Conservation (phyloP, 2,329 filamentous ascomycete genomes). For the Akanthomyces muscarius region DNA sequence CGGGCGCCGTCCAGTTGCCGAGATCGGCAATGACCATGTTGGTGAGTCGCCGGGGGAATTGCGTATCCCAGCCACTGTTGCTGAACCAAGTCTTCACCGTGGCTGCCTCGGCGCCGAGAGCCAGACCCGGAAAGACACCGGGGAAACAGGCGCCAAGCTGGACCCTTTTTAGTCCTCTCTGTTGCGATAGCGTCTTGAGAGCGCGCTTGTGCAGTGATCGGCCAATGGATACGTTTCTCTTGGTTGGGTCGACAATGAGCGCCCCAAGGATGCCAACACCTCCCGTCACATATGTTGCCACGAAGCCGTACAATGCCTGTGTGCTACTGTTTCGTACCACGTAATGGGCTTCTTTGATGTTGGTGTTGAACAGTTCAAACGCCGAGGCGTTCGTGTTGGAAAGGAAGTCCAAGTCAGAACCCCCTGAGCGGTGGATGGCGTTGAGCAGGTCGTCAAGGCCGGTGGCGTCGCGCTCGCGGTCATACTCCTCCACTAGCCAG, state of each 20-base stretch:
- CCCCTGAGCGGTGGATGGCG: conserved; percentile 62
- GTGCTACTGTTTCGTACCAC: conserved; percentile 94
- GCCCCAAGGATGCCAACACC: conserved; percentile 72
- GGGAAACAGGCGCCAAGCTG: conserved; percentile 80
- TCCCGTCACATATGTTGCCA: conserved; percentile 77
- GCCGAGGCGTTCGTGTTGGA: conserved; percentile 65
- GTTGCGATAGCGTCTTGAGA: conserved; percentile 67
- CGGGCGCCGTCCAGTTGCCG: conserved; percentile 68
- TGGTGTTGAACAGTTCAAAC: conserved; percentile 68
- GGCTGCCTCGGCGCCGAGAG: conserved; percentile 47
- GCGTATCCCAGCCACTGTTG: conserved; percentile 81
- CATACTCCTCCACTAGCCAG: conserved; percentile 90
- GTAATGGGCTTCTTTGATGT: conserved; percentile 78
- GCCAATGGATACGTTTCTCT: conserved; percentile 85
- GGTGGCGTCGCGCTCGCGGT: conserved; percentile 69
- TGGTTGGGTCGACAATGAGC: conserved; percentile 82
- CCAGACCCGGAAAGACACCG: conserved; percentile 82
- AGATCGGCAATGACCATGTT: conserved; percentile 73
- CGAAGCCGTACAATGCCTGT: conserved; percentile 85
- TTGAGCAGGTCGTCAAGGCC: conserved; percentile 73
- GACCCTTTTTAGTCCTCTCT: conserved; percentile 69
- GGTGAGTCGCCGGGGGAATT: conserved; percentile 51
- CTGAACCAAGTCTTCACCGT: conserved; percentile 73
- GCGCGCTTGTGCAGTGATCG: conserved; percentile 84
- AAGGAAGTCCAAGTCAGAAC: conserved; percentile 66